phyloP scores from a whole-genome alignment of 495 filamentous ascomycete species.

The Penicillium antarcticum region DNA sequence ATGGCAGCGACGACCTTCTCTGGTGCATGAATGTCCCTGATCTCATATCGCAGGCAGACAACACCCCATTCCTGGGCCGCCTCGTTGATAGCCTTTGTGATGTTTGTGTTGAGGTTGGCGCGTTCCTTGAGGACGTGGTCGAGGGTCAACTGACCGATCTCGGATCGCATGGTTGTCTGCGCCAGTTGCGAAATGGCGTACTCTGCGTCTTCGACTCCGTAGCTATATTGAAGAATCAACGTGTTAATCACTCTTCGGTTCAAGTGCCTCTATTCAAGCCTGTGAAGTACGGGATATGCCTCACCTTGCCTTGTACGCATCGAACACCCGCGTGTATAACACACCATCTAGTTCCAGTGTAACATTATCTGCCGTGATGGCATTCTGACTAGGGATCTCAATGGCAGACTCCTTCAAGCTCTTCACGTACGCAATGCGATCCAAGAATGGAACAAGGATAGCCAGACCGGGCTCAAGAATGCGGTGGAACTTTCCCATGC shows the following conservation, averaged over 20 bases:
- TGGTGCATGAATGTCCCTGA: conserved; percentile 95
- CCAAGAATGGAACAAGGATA: conserved; percentile 83
- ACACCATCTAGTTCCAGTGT: conserved; percentile 95
- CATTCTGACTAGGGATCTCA: conserved; percentile 93
- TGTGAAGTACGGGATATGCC: conserved; percentile 3
- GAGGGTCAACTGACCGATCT: conserved; percentile 93
- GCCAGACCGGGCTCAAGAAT: conserved; percentile 91
- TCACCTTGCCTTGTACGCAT: conserved; percentile 94
- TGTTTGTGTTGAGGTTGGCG: conserved; percentile 91
- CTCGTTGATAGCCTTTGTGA: conserved; percentile 97
- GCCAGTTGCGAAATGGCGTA: conserved; percentile 98
- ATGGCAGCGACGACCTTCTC: conserved; percentile 91
- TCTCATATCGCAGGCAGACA: conserved; percentile 93
- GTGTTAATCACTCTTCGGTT: conserved; percentile 8
- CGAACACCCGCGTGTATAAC: conserved; percentile 90
- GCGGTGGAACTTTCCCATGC: conserved; percentile 94
- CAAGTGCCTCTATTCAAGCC: not conserved
- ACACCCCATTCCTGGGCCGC: conserved; percentile 96
- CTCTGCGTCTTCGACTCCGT: conserved; percentile 97
- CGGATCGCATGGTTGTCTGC: conserved; percentile 97
- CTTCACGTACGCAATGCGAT: conserved; percentile 97
- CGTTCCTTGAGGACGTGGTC: conserved; percentile 98
- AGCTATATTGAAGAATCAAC: conserved; percentile 49
- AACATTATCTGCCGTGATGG: conserved; percentile 98
- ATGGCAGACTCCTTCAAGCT: conserved; percentile 93